phyloP scores from a whole-genome alignment of 2,329 filamentous ascomycete species.

The Fusarium bulbicola region DNA sequence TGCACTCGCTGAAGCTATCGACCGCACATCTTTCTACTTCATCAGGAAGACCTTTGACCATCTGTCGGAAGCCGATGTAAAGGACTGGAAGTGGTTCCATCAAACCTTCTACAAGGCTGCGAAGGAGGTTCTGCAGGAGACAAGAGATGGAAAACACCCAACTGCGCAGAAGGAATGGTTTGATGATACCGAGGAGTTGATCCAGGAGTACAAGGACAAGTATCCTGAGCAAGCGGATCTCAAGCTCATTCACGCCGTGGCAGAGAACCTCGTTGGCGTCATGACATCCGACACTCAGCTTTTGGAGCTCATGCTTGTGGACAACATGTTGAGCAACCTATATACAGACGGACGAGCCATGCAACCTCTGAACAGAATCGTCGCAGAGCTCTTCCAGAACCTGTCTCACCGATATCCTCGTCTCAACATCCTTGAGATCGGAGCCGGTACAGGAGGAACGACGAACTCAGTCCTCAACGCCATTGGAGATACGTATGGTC shows the following conservation, averaged over 20 bases:
- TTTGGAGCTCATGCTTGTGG: background rate
- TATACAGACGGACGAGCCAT: background rate
- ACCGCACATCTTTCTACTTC: background rate
- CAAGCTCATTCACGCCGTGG: background rate
- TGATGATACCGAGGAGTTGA: background rate
- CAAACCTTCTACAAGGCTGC: background rate
- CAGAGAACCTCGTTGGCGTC: background rate
- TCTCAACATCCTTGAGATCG: background rate
- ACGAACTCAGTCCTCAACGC: background rate
- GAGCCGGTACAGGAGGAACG: background rate
- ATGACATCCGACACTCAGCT: background rate
- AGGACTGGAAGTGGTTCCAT: constrained; percentile 1
- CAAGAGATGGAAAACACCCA: background rate
- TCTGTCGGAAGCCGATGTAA: background rate
- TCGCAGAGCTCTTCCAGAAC: background rate
- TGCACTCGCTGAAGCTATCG: background rate
- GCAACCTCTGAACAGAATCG: background rate
- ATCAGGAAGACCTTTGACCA: background rate
- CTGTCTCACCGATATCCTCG: background rate
- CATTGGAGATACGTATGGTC: background rate
- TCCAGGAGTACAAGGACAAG: background rate
- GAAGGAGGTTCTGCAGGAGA: background rate
- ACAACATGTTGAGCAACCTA: background rate
- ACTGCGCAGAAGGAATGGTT: background rate
- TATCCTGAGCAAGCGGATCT: background rate